Base-by-base conservation (phyloP, 208 protist genomes). In the Acanthamoeba healyi region DNA sequence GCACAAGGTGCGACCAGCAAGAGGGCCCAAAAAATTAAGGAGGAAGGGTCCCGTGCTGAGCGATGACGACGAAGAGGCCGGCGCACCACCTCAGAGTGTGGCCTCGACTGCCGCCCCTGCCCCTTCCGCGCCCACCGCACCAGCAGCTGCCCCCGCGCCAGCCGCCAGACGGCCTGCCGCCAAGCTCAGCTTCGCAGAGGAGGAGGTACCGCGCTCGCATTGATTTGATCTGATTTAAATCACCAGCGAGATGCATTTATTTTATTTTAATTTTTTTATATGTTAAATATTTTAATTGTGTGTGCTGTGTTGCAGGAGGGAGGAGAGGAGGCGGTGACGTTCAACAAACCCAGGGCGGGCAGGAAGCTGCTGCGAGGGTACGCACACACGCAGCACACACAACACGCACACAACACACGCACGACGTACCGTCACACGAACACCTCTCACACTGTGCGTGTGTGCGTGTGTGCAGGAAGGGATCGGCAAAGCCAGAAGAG, bases 31-130 rank as follows among this genome's bases (percentile, higher is more conserved):
- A 44, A 91, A 72, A 44, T 70, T 91, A 4, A 38, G 61, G 22
- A 63, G n/a, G 61, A 91, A 91, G 84, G 84, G 84, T 65, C 84
- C 84, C 19, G 84, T 49, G 10, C 6, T 91, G 0, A 91, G 84
- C 19, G 84, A 91, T 70, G 84, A 91, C 6, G 84, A 91, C 24
- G 84, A 91, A 4, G 77, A 38, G 9, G 77, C n/a, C n/a, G n/a
- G n/a, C n/a, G n/a, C n/a, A n/a, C n/a, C n/a, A n/a, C n/a, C n/a
- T n/a, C n/a, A n/a, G n/a, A n/a, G n/a, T n/a, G n/a, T n/a, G n/a
- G n/a, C n/a, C n/a, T n/a, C n/a, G n/a, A n/a, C 67, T 58, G 22
- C 79, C 29, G 44, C 24, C 15, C 44, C 44, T 4, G 42, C 51
- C n/a, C 17, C 84, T 56, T 42, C 79, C 24, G 40, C 84, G 58